Evolutionary conservation across 176 grass and related monocot species (phyloP), one percentile per base, ranked within the genome.

Genomic region (bread wheat (Triticum aestivum)): DNA sequence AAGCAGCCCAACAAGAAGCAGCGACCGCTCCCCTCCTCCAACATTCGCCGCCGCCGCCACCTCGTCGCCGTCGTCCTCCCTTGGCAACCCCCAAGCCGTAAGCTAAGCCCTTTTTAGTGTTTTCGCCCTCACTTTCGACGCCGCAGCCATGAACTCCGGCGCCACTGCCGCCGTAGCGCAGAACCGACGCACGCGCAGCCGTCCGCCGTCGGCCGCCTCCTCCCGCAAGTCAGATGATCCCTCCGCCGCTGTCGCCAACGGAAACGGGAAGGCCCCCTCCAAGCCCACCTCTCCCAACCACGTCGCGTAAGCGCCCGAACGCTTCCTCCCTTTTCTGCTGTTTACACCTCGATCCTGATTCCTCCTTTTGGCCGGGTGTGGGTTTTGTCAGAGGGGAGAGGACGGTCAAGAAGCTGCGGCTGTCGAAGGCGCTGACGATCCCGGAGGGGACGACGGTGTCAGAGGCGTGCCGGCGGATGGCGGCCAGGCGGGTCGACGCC

Each of bases 341-440:
- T 30, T 73, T 26, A 26, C 15, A 27, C 73, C 14, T 20, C 62
- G 13, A 56, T 75, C 24, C 23, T 61, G 17, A 18, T 54, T 75
- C 23, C 23, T 62, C 41, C 41, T 44, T 45, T 51, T 84, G 26
- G 11, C 15, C 10, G 69, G 54, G 29, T 5, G 56, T 87, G 35
- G 45, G 17, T 34, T 82, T 91, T n/a, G 17, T 72, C 44, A 96
- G 96, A 66, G 90, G 91, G 84, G 93, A 94, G 87, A 84, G 93
- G 86, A 96, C 93, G 81, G 96, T 98, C 49, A 96, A 92, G 92
- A 96, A 92, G 73, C 90, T 98, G 61, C 88, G 94, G 76, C 79
- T 98, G 27, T 96, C 96, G 27, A 98, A 94, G 83, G 92, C 93
- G 81, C 87, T 98, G 75, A 98, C 96, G 49, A 94, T 96, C 67